phyloP scores from a whole-genome alignment of 2,329 filamentous ascomycete genomes.

The Paecilomyces sp. region DNA sequence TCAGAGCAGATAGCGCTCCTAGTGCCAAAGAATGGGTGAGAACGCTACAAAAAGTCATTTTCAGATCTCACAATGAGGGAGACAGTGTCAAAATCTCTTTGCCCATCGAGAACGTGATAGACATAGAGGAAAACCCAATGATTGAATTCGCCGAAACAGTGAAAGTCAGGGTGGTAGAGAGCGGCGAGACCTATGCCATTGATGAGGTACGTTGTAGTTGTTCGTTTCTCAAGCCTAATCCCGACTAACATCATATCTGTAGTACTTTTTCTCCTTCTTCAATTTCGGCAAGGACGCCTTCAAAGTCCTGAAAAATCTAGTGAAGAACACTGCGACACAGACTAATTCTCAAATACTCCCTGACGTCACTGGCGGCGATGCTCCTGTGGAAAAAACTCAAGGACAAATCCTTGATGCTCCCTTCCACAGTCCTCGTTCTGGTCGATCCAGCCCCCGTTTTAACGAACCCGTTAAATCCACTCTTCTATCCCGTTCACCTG shows the following conservation, averaged over 20 bases:
- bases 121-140: slow-evolving; percentile 86
- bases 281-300: slow-evolving; percentile 77
- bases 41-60: slow-evolving; percentile 87
- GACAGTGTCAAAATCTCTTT: slow-evolving; percentile 95
- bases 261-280: slow-evolving; percentile 98
- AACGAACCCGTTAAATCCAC: slow-evolving; percentile 57
- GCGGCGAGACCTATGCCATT: slow-evolving; percentile 87
- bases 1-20: slow-evolving; percentile 76
- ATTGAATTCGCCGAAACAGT: slow-evolving; percentile 88
- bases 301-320: slow-evolving; percentile 64
- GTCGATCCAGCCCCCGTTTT: slow-evolving; percentile 18
- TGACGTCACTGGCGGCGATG: slow-evolving; percentile 3
- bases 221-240: background rate
- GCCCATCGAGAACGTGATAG: slow-evolving; percentile 80
- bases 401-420: background rate
- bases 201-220: slow-evolving; percentile 61
- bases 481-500: slow-evolving; percentile 43
- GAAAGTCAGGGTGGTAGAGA: slow-evolving; percentile 87
- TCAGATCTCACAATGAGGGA: slow-evolving; percentile 89
- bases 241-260: slow-evolving; percentile 6
- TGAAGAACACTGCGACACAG: slow-evolving; percentile 55
- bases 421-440: background rate
- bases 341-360: slow-evolving; percentile 27
- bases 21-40: slow-evolving; percentile 98
- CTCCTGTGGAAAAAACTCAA: background rate